These are phyloP conservation scores for Russula griseocarnosa DNA, from an alignment of 768 basidiomycete species.

Conservation along the genomic window DNA sequence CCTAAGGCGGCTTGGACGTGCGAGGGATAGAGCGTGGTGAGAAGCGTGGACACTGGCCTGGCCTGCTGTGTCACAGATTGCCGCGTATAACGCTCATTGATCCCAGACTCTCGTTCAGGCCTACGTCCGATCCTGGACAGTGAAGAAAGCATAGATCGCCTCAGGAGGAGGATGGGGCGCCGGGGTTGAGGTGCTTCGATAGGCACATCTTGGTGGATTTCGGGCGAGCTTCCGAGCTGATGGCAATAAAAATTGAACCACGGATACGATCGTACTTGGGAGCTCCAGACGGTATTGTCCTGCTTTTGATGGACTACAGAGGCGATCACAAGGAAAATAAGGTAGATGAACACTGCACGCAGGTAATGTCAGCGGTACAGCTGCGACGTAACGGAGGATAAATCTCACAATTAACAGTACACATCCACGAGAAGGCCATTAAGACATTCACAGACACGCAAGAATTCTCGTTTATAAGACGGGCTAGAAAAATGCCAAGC, in stretches of 20 bases:
- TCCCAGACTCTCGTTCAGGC: not conserved
- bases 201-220: not conserved
- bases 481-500: constrained; percentile 5
- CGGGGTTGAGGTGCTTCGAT: constrained; percentile 23
- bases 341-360: constrained; percentile 20
- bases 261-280: constrained; percentile 21
- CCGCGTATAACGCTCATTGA: not conserved
- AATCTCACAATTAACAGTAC: constrained; percentile 23
- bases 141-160: constrained; percentile 9
- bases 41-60: not conserved
- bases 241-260: constrained; percentile 18
- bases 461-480: constrained; percentile 7
- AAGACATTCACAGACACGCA: constrained; percentile 23
- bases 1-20: constrained; percentile 17
- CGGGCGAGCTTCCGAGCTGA: constrained; percentile 15
- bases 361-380: not conserved
- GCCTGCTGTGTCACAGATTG: constrained; percentile 3
- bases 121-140: constrained; percentile 7
- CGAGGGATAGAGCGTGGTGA: constrained; percentile 16
- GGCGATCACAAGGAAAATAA: constrained; percentile 16
- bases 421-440: constrained; percentile 26
- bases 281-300: constrained; percentile 20
- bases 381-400: not conserved
- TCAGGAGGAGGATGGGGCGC: constrained; percentile 20
- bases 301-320: constrained; percentile 17